Base-by-base conservation (phyloP, 768 basidiomycete genomes). In the Suillus luteus region DNA sequence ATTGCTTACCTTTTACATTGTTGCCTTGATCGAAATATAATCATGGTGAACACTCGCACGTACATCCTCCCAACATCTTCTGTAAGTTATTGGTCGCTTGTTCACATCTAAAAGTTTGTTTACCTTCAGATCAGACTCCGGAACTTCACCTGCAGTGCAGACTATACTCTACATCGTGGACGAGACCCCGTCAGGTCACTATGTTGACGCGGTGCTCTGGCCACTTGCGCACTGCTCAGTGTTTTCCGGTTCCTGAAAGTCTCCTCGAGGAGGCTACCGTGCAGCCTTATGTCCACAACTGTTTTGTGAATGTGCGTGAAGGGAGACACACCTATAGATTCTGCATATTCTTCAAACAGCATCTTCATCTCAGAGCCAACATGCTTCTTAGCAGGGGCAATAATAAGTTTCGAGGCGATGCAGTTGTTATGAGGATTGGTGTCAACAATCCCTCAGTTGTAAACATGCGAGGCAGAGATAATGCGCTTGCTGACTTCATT, bases 241-340 rank as follows among this genome's bases (percentile, higher is more conserved):
- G 8, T 5, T 65, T 64, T 15, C 62, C 62, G 41, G 33, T 65
- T n/a, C 43, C 59, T 9, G 58, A 65, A 24, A 60, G 62, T 17
- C 51, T 65, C 0, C 38, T 65, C 1, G 44, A 65, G 58, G 43
- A 65, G 15, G 54, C 62, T 2, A 6, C 10, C 1, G 4, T 61
- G 9, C 65, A 66, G 15, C 62, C 60, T 14, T 65, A 66, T 12
- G 17, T 66, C 10, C 64, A 67, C 24, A 59, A 67, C 37, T 66
- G 66, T 22, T 22, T 62, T 0, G 59, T 67, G 2, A 46, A 11
- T 2, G 5, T 67, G 1, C 4, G 6, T 9, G 52, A 67, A 10
- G 66, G 61, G 3, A 35, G 24, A 24, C 49, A 62, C 5, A 14
- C n/a, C 5, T 7, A 67, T 51, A 14, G 2, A 5, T 67, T 66